A percentile compares a stretch with the other conserved stretches of the same genome.
Conservation (phyloP, 192 early-diverging fungal genomes). For the Backusella macrospora region DNA sequence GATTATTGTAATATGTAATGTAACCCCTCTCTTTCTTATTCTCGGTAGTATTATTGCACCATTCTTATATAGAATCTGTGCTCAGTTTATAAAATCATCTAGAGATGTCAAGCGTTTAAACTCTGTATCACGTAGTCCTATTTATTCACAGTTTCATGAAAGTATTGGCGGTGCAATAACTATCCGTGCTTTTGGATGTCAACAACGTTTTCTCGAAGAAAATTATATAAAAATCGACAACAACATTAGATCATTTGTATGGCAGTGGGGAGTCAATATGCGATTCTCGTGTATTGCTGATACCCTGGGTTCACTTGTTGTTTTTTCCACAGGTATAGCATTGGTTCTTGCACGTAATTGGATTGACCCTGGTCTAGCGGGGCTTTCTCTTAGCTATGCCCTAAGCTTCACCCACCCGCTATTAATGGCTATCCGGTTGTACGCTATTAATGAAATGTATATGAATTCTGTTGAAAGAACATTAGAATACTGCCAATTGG, state of each 20-base stretch:
- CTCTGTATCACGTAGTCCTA: slow-evolving; percentile 68
- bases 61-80: slow-evolving; percentile 52
- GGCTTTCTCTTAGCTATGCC: slow-evolving; percentile 80
- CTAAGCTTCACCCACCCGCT: slow-evolving; percentile 80
- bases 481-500: slow-evolving; percentile 76
- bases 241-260: slow-evolving; percentile 84
- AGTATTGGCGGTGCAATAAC: slow-evolving; percentile 70
- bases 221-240: slow-evolving; percentile 46
- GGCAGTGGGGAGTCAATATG: slow-evolving; percentile 80
- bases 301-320: slow-evolving; percentile 69
- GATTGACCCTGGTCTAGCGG: slow-evolving; percentile 85
- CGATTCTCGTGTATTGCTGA: slow-evolving; percentile 84
- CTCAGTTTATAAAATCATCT: slow-evolving; percentile 61
- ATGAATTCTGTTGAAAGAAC: slow-evolving; percentile 89
- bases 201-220: slow-evolving; percentile 64
- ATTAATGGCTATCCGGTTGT: slow-evolving; percentile 77
- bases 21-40: slow-evolving; percentile 66
- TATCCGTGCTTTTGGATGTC: slow-evolving; percentile 81
- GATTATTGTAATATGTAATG: slow-evolving; percentile 53
- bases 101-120: slow-evolving; percentile 90
- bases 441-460: slow-evolving; percentile 81
- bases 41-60: slow-evolving; percentile 37
- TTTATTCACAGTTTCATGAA: slow-evolving; percentile 83
- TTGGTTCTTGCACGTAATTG: slow-evolving; percentile 49
- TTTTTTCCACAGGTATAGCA: slow-evolving; percentile 65